phyloP scores from a whole-genome alignment of 2,329 filamentous ascomycete species.

The Chaetomiaceae sp. region DNA sequence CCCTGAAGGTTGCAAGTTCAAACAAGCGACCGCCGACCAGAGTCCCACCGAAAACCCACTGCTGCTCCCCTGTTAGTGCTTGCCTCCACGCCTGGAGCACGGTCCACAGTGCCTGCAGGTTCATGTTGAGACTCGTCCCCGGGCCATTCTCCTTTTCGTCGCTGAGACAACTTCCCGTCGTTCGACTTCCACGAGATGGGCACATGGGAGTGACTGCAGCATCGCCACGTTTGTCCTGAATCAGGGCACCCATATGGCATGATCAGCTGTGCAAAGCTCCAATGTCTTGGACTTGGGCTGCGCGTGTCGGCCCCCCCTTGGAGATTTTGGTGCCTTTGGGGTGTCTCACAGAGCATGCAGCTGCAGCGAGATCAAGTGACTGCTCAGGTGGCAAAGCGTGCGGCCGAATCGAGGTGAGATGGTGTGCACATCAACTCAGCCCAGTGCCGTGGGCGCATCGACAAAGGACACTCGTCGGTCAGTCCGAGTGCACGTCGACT shows the following conservation, averaged over 20 bases:
- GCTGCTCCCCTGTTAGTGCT: not conserved
- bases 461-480: no score
- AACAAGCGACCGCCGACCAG: conserved; percentile 25
- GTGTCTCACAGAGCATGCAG: conserved; percentile 24
- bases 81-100: not conserved
- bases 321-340: conserved; percentile 10
- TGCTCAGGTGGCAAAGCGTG: conserved; percentile 24
- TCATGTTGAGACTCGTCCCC: not conserved
- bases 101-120: not conserved
- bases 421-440: conserved; percentile 18
- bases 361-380: conserved; percentile 29
- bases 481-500: no score
- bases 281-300: conserved; percentile 7
- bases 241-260: conserved; percentile 5
- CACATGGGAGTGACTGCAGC: not conserved
- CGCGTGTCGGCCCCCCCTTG: conserved; percentile 1
- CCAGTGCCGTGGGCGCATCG: no score
- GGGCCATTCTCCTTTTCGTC: not conserved
- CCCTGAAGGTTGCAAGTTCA: conserved; percentile 19
- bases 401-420: conserved; percentile 19
- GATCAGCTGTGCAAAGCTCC: conserved; percentile 12
- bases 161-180: no score
- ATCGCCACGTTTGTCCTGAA: not conserved
- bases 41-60: conserved; percentile 17
- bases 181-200: not conserved